Conservation (phyloP, 331 rosid genomes). For the Malus hybrid region DNA sequence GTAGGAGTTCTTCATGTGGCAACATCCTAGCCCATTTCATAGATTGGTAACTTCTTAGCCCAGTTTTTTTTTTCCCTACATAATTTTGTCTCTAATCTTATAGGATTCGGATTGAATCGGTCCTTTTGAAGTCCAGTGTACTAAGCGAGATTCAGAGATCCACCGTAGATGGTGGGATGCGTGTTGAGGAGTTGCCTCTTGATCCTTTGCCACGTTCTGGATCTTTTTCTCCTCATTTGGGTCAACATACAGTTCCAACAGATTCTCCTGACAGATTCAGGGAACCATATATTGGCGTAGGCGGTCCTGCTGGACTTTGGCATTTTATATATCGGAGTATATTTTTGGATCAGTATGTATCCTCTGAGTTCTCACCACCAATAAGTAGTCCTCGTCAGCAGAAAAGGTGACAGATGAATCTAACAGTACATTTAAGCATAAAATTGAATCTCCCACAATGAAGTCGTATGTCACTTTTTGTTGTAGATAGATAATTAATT, state of each 20-base stretch:
- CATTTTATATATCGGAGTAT: slow-evolving; percentile 96
- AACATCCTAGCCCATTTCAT: background rate
- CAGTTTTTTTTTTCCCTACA: background rate
- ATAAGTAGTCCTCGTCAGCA: slow-evolving; percentile 62
- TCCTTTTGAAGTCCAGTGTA: slow-evolving; percentile 81
- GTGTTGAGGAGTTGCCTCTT: slow-evolving; percentile 76
- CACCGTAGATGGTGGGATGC: slow-evolving; percentile 92
- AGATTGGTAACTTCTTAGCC: background rate
- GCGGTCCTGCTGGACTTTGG: slow-evolving; percentile 95
- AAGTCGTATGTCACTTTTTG: background rate
- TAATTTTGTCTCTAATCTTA: slow-evolving; percentile 26
- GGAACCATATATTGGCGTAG: slow-evolving; percentile 49
- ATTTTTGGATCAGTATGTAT: slow-evolving; percentile 84
- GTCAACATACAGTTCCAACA: slow-evolving; percentile 56
- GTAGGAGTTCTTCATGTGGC: slow-evolving; percentile 1
- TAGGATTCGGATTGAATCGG: slow-evolving; percentile 78
- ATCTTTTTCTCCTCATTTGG: slow-evolving; percentile 49
- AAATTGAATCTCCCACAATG: background rate
- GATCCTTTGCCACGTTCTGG: slow-evolving; percentile 52
- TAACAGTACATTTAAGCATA: background rate
- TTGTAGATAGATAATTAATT: slow-evolving; percentile 15
- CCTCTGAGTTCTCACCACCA: slow-evolving; percentile 79
- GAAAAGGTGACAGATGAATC: slow-evolving; percentile 47
- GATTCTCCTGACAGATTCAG: slow-evolving; percentile 70
- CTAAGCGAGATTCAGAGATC: slow-evolving; percentile 97